Evolutionary conservation across 176 grass and related monocot genomes (phyloP).

Genomic region (Poa annua): DNA sequence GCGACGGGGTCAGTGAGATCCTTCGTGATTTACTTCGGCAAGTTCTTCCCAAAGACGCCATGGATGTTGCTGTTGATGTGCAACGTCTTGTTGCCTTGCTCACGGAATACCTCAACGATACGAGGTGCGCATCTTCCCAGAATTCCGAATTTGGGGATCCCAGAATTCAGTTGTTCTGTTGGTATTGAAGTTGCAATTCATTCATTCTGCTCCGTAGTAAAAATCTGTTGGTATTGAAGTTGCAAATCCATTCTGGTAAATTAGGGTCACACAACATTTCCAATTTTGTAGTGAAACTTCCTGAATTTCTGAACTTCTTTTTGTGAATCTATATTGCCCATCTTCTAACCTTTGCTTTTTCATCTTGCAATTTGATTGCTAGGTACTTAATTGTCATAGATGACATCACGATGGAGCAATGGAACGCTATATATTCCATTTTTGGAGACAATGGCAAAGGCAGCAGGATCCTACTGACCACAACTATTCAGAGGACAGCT

Average conservation of each 20-base stretch:
- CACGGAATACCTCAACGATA: conserved; percentile 21
- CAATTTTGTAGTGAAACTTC: not conserved
- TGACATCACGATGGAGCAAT: conserved; percentile 34
- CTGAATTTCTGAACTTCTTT: not conserved
- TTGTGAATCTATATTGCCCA: not conserved
- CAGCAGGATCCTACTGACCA: conserved; percentile 49
- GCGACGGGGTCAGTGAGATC: not conserved
- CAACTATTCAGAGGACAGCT: not conserved
- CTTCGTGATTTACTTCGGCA: conserved; percentile 2
- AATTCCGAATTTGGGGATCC: too few species aligned
- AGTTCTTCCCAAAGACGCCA: not conserved
- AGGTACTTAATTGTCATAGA: conserved; percentile 52
- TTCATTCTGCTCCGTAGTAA: not conserved
- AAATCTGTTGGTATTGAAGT: not conserved
- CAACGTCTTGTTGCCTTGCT: conserved; percentile 7
- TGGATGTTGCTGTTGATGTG: not conserved
- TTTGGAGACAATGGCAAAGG: conserved; percentile 25
- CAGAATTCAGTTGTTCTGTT: not conserved
- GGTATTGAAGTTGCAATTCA: not conserved
- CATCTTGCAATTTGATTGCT: not conserved
- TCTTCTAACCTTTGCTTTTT: not conserved
- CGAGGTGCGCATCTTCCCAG: conserved; percentile 24
- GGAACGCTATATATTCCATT: not conserved
- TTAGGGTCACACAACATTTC: not conserved
- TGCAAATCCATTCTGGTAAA: not conserved